Conservation (phyloP, 306 rosid species). For the Medicago truncatula region DNA sequence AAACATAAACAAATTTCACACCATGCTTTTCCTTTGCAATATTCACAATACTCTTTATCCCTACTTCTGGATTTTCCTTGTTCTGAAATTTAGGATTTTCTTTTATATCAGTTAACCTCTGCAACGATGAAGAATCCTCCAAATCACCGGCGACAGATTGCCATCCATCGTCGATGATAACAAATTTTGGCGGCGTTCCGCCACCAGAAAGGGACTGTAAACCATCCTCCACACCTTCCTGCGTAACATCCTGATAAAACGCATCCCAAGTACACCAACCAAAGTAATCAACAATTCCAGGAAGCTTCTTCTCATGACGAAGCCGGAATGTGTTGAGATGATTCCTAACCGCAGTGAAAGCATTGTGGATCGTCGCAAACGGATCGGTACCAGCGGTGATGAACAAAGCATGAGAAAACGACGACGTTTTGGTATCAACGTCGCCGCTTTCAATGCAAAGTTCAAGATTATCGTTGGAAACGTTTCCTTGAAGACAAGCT, state of each 20-base stretch:
- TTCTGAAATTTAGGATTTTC: conserved; percentile 77
- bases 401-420: conserved; percentile 66
- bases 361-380: conserved; percentile 59
- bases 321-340: conserved; percentile 76
- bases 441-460: conserved; percentile 93
- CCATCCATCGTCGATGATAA: conserved; percentile 95
- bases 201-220: conserved; percentile 60
- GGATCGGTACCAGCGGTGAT: conserved; percentile 81
- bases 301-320: conserved; percentile 87
- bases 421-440: conserved; percentile 59
- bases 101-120: conserved; percentile 65
- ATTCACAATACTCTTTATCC: conserved; percentile 65
- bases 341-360: conserved; percentile 56
- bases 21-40: conserved; percentile 71
- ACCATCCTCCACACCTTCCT: conserved; percentile 82
- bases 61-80: conserved; percentile 56
- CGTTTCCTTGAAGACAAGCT: conserved; percentile 75
- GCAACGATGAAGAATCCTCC: conserved; percentile 25
- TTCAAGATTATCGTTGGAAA: conserved; percentile 55
- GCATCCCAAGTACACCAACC: conserved; percentile 99
- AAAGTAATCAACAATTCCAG: conserved; percentile 69
- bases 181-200: conserved; percentile 81
- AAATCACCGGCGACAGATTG: conserved; percentile 64
- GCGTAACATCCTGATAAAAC: conserved; percentile 82
- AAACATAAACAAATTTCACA: conserved; percentile 74